Percentiles rank a stretch among this genome's conserved stretches.
These are phyloP conservation scores for Neurospora sp. DNA, from an alignment of 495 filamentous ascomycete species.

Conservation along the genomic window DNA sequence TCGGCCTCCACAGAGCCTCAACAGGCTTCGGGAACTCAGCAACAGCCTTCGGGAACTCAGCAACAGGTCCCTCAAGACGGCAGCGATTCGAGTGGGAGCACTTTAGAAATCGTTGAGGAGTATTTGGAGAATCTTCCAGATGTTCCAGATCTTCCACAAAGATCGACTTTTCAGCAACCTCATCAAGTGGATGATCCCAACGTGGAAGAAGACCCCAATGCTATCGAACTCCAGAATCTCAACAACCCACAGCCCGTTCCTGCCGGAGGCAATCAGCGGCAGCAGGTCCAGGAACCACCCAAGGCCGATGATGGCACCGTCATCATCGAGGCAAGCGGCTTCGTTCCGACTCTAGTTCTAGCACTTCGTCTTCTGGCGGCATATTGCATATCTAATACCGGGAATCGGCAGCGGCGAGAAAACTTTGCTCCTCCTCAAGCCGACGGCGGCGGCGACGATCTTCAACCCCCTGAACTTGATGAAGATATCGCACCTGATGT, in stretches of 20 bases:
- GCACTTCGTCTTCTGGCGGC: background rate
- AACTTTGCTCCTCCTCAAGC: background rate
- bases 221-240: background rate
- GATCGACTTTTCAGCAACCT: too few species aligned
- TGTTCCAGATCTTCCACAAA: too few species aligned
- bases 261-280: background rate
- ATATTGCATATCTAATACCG: background rate
- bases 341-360: background rate
- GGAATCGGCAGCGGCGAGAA: background rate
- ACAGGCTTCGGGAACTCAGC: background rate
- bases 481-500: background rate
- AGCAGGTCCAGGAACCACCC: background rate
- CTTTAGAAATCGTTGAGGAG: background rate
- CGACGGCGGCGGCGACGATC: background rate
- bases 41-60: background rate
- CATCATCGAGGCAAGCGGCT: background rate
- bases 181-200: background rate
- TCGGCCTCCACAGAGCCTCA: background rate
- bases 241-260: background rate
- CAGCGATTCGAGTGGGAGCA: background rate
- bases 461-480: background rate
- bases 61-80: background rate
- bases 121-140: too few species aligned
- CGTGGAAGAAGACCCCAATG: background rate
- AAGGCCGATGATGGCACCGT: background rate